phyloP scores from a whole-genome alignment of 176 grass and related monocot genomes.

The Saccharum spontaneum region DNA sequence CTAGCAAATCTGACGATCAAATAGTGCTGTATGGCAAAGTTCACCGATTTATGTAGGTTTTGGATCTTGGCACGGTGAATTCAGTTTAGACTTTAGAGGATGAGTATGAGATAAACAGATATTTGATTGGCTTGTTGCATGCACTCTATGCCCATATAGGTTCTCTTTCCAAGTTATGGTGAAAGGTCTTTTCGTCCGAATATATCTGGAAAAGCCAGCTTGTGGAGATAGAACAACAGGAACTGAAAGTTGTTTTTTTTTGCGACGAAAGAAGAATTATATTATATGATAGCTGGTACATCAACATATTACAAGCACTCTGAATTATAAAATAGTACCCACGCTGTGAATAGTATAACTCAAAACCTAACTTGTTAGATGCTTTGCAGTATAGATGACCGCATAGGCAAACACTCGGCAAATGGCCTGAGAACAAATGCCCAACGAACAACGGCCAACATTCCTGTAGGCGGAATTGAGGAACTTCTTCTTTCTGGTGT shows the following conservation, averaged over 20 bases:
- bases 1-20: not conserved
- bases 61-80: not conserved
- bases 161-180: not conserved
- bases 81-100: not conserved
- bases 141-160: not conserved
- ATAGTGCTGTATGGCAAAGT: not conserved
- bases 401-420: too few species aligned
- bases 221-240: not conserved
- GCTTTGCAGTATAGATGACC: too few species aligned
- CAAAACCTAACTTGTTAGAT: too few species aligned
- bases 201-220: slow-evolving; percentile 11
- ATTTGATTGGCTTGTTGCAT: not conserved
- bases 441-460: too few species aligned
- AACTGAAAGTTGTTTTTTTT: slow-evolving; percentile 21
- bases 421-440: too few species aligned
- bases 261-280: too few species aligned
- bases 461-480: too few species aligned
- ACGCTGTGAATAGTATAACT: too few species aligned
- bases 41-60: not conserved
- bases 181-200: not conserved
- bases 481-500: too few species aligned
- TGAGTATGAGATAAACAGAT: not conserved
- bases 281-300: too few species aligned
- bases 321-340: too few species aligned
- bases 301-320: too few species aligned